phyloP scores from a whole-genome alignment of 1,284 basidiomycete species.

The Abortiporus biennis region DNA sequence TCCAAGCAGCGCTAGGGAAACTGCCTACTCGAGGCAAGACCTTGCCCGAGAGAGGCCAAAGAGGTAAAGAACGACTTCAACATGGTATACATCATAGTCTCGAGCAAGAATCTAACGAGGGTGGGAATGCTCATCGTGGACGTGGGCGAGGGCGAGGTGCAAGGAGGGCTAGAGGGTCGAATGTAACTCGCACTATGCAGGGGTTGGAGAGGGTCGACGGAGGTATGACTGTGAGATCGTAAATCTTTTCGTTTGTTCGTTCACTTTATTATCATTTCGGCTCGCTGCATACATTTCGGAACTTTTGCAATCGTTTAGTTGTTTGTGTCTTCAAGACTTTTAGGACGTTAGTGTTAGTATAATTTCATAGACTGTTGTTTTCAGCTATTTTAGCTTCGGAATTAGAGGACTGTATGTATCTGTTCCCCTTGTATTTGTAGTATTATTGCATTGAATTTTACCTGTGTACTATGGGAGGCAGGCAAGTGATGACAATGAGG shows the following conservation, averaged over 20 bases:
- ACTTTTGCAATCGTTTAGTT: not conserved
- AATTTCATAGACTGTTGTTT: too few relatives aligned
- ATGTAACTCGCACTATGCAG: conserved; percentile 8
- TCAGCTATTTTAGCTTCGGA: too few relatives aligned
- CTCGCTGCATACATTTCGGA: not conserved
- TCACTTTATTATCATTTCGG: not conserved
- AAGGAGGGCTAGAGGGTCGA: conserved; percentile 9
- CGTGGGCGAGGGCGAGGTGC: conserved; percentile 16
- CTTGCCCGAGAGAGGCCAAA: conserved; percentile 12
- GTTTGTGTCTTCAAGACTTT: not conserved
- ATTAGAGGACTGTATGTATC: too few relatives aligned
- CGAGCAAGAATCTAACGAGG: conserved; percentile 6
- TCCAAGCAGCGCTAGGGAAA: too few relatives aligned
- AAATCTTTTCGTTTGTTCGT: too few relatives aligned
- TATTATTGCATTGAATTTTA: too few relatives aligned
- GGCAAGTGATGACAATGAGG: too few relatives aligned
- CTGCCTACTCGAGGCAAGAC: too few relatives aligned
- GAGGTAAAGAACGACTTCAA: too few relatives aligned
- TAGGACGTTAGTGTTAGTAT: too few relatives aligned
- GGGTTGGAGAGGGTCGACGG: conserved; percentile 24
- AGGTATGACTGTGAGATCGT: conserved; percentile 25
- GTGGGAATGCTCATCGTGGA: conserved; percentile 10
- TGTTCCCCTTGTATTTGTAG: too few relatives aligned
- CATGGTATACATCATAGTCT: not conserved
- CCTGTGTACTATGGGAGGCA: too few relatives aligned